phyloP scores from a whole-genome alignment of 2,329 filamentous ascomycete species.

The Corynespora cassiicola region DNA sequence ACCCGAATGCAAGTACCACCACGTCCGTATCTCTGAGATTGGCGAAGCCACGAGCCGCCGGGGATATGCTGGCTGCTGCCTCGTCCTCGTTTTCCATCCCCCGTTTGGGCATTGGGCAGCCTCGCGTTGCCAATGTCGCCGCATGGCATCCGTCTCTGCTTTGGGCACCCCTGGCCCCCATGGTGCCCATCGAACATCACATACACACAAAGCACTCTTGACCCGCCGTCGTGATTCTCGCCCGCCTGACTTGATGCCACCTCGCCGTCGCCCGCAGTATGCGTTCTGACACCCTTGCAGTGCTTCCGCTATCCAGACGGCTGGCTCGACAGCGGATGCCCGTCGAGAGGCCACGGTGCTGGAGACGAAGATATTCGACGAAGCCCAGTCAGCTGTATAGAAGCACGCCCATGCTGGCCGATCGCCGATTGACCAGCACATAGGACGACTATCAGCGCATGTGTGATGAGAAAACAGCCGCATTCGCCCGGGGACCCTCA shows the following conservation, averaged over 20 bases:
- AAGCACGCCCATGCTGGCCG: conserved; percentile 1
- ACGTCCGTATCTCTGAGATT: conserved; percentile 1
- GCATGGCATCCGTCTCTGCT: no score
- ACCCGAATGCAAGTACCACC: conserved; percentile 56
- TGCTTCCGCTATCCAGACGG: conserved; percentile 55
- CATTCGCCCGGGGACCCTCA: conserved; percentile 6
- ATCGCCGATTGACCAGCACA: conserved; percentile 22
- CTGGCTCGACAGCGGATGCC: conserved; percentile 55
- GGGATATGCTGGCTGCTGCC: no score
- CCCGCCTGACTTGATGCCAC: conserved; percentile 6
- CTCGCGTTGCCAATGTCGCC: no score
- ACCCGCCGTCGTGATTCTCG: conserved; percentile 10
- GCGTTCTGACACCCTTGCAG: conserved; percentile 38
- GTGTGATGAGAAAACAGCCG: conserved; percentile 30
- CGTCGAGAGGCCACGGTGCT: conserved; percentile 67
- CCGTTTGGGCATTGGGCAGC: conserved; percentile 3
- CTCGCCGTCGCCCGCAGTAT: conserved; percentile 10
- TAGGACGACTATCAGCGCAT: conserved; percentile 43
- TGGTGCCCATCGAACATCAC: no score
- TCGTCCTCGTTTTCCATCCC: conserved; percentile 12
- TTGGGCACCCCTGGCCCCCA: no score
- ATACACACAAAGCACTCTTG: not conserved
- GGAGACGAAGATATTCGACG: conserved; percentile 70
- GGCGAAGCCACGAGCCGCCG: no score
- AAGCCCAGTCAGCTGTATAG: conserved; percentile 64